phyloP scores from a whole-genome alignment of 352 stramenopile genomes.

The Pythium grandisporangium region DNA sequence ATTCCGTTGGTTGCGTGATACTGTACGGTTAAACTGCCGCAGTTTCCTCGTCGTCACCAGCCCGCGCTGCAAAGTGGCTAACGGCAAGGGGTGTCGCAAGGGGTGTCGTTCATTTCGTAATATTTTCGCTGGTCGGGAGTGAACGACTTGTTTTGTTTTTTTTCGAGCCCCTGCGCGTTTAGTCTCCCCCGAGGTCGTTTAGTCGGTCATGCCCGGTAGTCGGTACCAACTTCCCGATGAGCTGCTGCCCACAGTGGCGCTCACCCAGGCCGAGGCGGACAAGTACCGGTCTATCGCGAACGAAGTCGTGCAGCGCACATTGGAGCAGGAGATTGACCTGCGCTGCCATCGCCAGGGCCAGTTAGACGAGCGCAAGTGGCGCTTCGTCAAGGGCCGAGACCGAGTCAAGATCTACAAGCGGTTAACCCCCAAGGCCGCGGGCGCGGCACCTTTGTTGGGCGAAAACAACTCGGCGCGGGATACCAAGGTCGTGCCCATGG shows the following conservation, averaged over 20 bases:
- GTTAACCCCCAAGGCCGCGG: not conserved
- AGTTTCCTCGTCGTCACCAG: no score
- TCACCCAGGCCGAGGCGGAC: conserved; percentile 19
- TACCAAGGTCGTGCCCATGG: conserved; percentile 20
- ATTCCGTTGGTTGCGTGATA: no score
- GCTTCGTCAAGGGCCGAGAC: conserved; percentile 16
- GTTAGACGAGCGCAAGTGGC: conserved; percentile 19
- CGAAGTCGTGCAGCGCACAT: conserved; percentile 29
- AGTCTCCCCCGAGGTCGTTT: not conserved
- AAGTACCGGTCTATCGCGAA: conserved; percentile 20
- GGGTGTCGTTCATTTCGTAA: no score
- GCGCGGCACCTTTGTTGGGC: conserved; percentile 2
- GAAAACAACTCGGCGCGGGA: no score
- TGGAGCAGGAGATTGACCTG: conserved; percentile 32
- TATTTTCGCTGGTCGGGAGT: no score
- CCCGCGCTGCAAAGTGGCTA: no score
- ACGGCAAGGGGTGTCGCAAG: no score
- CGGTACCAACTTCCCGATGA: conserved; percentile 13
- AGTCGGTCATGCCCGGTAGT: conserved; percentile 6
- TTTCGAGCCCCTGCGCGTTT: not conserved
- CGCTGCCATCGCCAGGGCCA: conserved; percentile 6
- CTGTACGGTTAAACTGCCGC: no score
- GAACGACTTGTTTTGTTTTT: not conserved
- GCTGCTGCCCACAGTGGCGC: conserved; percentile 11
- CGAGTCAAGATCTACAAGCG: conserved; percentile 13